Conservation (phyloP, 371 early-diverging fungal genomes). For the Zopfochytrium polystomum region DNA sequence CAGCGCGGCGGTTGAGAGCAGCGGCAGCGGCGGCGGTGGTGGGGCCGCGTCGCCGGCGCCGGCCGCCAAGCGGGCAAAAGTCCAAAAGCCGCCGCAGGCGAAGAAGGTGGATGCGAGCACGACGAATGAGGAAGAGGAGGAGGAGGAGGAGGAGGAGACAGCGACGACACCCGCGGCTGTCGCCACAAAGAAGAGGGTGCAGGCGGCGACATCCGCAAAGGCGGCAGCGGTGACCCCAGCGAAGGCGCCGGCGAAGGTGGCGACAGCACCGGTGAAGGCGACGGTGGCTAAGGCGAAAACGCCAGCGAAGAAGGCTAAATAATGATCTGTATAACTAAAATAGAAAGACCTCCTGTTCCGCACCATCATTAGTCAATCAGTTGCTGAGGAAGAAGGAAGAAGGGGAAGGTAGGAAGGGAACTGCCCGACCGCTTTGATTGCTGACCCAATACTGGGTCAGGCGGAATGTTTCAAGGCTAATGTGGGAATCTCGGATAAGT, state of each 20-base stretch:
- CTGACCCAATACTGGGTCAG: too few species aligned
- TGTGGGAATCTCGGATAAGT: too few species aligned
- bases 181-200: background rate
- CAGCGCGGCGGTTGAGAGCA: background rate
- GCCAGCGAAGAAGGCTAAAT: too few species aligned
- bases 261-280: background rate
- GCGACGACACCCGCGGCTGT: background rate
- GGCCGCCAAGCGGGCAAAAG: too few species aligned
- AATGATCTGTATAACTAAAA: too few species aligned
- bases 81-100: background rate
- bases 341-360: too few species aligned
- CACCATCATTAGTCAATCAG: too few species aligned
- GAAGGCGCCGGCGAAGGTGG: background rate
- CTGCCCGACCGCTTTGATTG: too few species aligned
- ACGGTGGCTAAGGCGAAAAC: background rate
- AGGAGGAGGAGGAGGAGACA: too few species aligned
- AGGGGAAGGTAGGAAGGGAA: too few species aligned
- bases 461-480: too few species aligned
- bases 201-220: background rate
- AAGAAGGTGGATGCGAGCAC: background rate
- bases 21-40: background rate
- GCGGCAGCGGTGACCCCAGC: background rate
- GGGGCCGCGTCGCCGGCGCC: background rate
- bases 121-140: background rate
- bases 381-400: too few species aligned